A percentile compares a stretch with the other conserved stretches of the same genome.
phyloP scores from a whole-genome alignment of 345 rosid genomes.

The Trapa incisa region DNA sequence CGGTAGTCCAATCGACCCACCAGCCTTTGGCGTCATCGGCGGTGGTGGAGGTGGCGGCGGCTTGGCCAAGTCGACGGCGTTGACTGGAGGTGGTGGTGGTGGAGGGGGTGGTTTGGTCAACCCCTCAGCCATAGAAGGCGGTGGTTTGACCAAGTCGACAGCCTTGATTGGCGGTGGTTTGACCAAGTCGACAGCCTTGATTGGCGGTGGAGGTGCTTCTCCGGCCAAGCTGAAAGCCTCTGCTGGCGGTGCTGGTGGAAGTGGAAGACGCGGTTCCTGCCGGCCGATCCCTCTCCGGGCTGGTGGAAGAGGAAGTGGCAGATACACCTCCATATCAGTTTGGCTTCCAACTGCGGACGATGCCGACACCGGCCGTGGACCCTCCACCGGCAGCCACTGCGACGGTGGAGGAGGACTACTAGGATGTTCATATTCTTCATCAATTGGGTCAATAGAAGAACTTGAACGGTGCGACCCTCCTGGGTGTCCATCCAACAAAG shows the following conservation, averaged over 20 bases:
- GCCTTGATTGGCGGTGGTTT: no score
- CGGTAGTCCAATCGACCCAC: no score
- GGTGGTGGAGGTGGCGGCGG: no score
- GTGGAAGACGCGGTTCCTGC: background rate
- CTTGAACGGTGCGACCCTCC: background rate
- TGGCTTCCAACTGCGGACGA: background rate
- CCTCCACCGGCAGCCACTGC: background rate
- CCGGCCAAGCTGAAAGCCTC: no score
- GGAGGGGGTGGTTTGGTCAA: no score
- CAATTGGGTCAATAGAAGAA: background rate
- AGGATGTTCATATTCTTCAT: background rate
- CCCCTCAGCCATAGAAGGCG: no score
- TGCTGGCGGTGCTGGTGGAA: background rate
- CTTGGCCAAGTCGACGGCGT: no score
- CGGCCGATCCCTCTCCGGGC: slow-evolving; percentile 3
- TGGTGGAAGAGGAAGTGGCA: slow-evolving; percentile 9
- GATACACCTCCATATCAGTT: background rate
- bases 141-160: no score
- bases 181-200: no score
- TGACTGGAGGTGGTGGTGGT: no score
- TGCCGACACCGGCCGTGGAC: background rate
- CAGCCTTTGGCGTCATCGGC: no score
- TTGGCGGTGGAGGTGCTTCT: no score
- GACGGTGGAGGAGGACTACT: background rate
- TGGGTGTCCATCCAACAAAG: slow-evolving; percentile 32